Percentiles rank a stretch among this genome's conserved stretches.
These are phyloP conservation scores for Byssothecium circinans DNA, from an alignment of 2,329 filamentous ascomycete genomes.

Conservation along the genomic window DNA sequence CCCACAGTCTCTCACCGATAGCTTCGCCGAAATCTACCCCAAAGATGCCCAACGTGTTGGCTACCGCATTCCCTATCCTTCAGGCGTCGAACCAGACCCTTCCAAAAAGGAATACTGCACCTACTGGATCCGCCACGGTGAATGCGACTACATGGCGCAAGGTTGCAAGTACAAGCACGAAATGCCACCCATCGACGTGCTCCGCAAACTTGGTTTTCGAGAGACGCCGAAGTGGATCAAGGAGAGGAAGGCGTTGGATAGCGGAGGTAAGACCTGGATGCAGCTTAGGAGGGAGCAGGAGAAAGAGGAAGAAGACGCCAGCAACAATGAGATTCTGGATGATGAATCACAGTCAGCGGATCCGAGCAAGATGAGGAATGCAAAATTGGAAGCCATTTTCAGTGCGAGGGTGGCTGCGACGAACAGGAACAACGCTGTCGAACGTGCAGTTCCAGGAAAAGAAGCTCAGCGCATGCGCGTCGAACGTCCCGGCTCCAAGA, in stretches of 20 bases:
- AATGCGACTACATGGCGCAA: constrained; percentile 82
- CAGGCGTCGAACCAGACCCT: constrained; percentile 43
- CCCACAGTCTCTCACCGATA: constrained; percentile 21
- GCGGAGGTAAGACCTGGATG: constrained; percentile 31
- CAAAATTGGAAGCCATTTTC: neutral
- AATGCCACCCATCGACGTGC: constrained; percentile 74
- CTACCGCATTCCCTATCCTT: constrained; percentile 35
- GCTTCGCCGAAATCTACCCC: constrained; percentile 28
- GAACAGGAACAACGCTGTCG: constrained; percentile 2
- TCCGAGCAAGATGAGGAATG: neutral
- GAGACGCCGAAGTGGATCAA: constrained; percentile 60
- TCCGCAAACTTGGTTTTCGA: constrained; percentile 69
- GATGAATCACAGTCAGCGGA: too few relatives aligned
- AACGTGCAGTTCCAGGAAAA: too few relatives aligned
- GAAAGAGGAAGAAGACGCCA: neutral
- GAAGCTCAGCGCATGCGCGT: too few relatives aligned
- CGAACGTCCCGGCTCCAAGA: too few relatives aligned
- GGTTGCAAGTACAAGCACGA: constrained; percentile 90
- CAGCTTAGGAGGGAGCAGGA: constrained; percentile 7
- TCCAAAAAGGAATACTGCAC: constrained; percentile 78
- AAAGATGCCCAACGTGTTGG: constrained; percentile 30
- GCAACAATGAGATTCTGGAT: too few relatives aligned
- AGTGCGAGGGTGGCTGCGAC: constrained; percentile 14
- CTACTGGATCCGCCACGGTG: constrained; percentile 84
- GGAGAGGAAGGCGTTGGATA: constrained; percentile 46